Conservation (phyloP, 208 protist genomes). For the Wallacemonas collosoma region DNA sequence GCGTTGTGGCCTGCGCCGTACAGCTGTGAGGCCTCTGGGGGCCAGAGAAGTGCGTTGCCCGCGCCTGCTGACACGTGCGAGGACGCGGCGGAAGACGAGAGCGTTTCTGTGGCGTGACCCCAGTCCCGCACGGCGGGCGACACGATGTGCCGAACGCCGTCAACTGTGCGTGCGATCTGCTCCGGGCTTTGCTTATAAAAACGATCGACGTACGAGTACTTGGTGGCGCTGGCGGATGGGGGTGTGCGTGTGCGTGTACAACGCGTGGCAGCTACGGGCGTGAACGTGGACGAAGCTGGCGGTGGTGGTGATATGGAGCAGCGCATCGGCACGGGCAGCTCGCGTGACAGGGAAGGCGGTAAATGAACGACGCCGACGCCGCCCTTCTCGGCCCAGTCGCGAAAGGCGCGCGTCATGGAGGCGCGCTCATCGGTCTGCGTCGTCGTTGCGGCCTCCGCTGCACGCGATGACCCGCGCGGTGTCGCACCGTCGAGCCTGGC, state of each 20-base stretch:
- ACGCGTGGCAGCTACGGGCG: not conserved
- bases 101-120: not conserved
- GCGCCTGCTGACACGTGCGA: not conserved
- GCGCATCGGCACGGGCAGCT: slow-evolving; percentile 32
- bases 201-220: slow-evolving; percentile 47
- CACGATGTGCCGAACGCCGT: not conserved
- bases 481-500: too few species aligned
- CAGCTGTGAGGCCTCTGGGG: not conserved
- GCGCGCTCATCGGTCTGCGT: slow-evolving; percentile 12
- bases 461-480: not conserved
- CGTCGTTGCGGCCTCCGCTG: slow-evolving; percentile 1
- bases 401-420: slow-evolving; percentile 8
- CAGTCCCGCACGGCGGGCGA: slow-evolving; percentile 2
- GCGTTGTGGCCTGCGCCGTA: not conserved
- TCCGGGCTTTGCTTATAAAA: slow-evolving; percentile 40
- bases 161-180: not conserved
- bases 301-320: slow-evolving; percentile 11
- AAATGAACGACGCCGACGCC: slow-evolving; percentile 31
- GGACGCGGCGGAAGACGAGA: not conserved
- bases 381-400: slow-evolving; percentile 3
- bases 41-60: slow-evolving; percentile 2
- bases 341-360: slow-evolving; percentile 25
- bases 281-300: not conserved
- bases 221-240: not conserved
- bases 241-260: not conserved